Conservation (phyloP, 495 filamentous ascomycete species). For the Neurospora sp. region DNA sequence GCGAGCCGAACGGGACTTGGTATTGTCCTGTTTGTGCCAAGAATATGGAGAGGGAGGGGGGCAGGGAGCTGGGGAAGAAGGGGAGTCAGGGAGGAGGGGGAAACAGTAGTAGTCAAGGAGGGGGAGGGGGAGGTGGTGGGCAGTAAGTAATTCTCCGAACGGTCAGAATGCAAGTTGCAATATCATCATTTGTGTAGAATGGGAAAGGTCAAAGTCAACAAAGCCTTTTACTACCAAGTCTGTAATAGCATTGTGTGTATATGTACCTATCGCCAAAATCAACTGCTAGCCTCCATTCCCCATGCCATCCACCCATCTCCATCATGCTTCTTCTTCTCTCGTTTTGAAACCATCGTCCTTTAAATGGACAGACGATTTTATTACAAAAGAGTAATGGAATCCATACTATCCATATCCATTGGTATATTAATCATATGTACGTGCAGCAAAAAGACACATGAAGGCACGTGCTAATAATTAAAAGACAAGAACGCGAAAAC, state of each 20-base stretch:
- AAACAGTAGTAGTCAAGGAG: neutral
- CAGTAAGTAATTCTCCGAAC: no score
- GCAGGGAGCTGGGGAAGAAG: neutral
- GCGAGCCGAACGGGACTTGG: conserved; percentile 86
- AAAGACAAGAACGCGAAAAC: neutral
- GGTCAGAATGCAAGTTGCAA: neutral
- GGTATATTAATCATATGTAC: neutral
- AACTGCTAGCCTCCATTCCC: neutral
- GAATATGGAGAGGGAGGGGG: conserved; percentile 34
- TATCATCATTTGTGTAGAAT: neutral
- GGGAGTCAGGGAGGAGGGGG: no score
- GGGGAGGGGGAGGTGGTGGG: neutral
- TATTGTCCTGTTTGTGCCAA: conserved; percentile 76
- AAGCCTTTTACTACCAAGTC: neutral
- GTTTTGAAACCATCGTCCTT: neutral
- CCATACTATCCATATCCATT: neutral
- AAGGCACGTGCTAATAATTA: neutral
- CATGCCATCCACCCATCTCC: neutral
- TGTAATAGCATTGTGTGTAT: neutral
- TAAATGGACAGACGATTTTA: neutral
- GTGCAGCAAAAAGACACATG: neutral
- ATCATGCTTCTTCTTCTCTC: neutral
- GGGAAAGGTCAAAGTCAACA: neutral
- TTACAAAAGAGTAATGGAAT: neutral
- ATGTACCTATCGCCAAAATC: neutral